Evolutionary conservation across 306 rosid genomes (phyloP).

Genomic region (Medicago lupulina): DNA sequence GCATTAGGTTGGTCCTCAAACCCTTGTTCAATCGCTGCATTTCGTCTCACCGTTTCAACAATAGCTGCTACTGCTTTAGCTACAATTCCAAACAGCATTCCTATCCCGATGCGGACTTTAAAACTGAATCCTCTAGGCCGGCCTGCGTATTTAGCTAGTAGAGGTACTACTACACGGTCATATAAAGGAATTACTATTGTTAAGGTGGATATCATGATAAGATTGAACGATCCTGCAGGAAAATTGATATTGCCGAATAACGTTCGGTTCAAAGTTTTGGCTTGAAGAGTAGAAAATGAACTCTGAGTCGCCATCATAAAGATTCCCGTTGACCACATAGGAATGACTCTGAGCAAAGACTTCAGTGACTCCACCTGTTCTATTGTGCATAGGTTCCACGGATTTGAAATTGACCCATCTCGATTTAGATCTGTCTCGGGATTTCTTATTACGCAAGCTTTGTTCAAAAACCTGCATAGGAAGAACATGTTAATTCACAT

Average conservation of each 20-base stretch:
- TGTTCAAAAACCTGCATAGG: conserved; percentile 49
- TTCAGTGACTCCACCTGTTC: conserved; percentile 61
- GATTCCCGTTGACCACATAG: conserved; percentile 61
- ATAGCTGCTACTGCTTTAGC: conserved; percentile 37
- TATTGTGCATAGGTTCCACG: conserved; percentile 63
- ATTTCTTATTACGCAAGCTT: conserved; percentile 58
- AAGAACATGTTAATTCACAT: conserved; percentile 22
- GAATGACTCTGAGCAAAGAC: conserved; percentile 48
- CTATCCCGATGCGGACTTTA: conserved; percentile 49
- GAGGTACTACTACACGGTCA: conserved; percentile 45
- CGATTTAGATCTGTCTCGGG: conserved; percentile 30
- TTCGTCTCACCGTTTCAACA: conserved; percentile 48
- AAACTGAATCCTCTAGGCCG: conserved; percentile 41
- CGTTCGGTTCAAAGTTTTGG: conserved; percentile 46
- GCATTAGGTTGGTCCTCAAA: conserved; percentile 41
- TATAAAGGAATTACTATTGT: conserved; percentile 39
- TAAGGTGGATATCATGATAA: conserved; percentile 42
- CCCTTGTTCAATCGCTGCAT: conserved; percentile 39
- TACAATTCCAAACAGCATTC: conserved; percentile 28
- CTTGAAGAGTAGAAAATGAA: conserved; percentile 47
- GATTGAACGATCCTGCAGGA: conserved; percentile 55
- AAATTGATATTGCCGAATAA: conserved; percentile 43
- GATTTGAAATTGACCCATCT: conserved; percentile 49
- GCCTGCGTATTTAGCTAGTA: conserved; percentile 45
- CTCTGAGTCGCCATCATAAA: conserved; percentile 38